Base-by-base conservation (phyloP, 2,329 filamentous ascomycete species). In the Colletotrichum simmondsii region DNA sequence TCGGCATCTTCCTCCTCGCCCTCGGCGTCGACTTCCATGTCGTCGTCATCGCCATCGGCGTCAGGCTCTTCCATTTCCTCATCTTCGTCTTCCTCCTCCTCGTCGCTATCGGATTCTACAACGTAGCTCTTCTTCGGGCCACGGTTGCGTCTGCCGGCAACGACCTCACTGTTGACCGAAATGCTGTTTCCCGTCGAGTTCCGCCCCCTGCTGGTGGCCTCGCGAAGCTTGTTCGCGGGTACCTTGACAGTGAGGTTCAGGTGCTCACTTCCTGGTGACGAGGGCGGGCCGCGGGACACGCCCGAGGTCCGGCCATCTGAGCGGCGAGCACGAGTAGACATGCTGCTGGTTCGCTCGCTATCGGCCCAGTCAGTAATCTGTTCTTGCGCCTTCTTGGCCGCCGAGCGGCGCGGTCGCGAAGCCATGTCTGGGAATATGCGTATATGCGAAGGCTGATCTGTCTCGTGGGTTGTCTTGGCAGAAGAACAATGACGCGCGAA, bases 111-210 rank as follows among this genome's bases (percentile, higher is more conserved):
- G 49, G 87, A 89, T 74, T 90, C 89, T 28, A 91, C 87, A 46
- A 90, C 87, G 67, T 91, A 91, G 75, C 86, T 90, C 81, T 90
- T 91, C 81, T 89, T 89, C 22, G 84, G 85, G 6, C 86, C 87
- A 10, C 88, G 85, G 71, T 87, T 89, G 61, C 89, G 84, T 76
- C 87, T 88, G 49, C 86, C 85, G 30, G 84, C 81, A 22, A 88
- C 79, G 61, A 88, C 87, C 76, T 88, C 85, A 35, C 85, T 77
- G 70, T 74, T 77, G 11, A 76, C 74, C 16, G 77, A 74, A 24
- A 73, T 77, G 68, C 79, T 78, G 74, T 75, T 77, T 35, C 76
- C 78, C 75, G 77, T 77, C 75, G 74, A 76, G 46, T 74, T 75
- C 58, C 82, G 81, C 56, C 80, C 76, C 60, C 81, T 82, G 54